Percentiles rank a stretch among this genome's conserved stretches.
These are phyloP conservation scores for Fusarium odoratissimum DNA, from an alignment of 2,329 filamentous ascomycete genomes.

Conservation along the genomic window DNA sequence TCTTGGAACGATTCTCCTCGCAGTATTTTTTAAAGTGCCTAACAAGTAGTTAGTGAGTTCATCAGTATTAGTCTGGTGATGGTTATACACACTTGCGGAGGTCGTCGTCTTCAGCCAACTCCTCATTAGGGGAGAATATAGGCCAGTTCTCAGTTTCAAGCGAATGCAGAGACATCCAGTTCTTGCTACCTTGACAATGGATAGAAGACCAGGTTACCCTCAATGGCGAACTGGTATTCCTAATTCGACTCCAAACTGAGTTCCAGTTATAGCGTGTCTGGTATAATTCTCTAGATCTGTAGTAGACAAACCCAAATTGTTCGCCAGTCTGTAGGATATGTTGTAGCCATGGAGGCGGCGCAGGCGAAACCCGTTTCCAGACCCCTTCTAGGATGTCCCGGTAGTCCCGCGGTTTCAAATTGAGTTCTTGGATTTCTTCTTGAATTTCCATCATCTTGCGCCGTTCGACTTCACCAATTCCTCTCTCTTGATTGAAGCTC, in stretches of 20 bases:
- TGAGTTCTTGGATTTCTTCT: not conserved
- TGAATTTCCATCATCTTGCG: not conserved
- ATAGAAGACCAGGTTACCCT: not conserved
- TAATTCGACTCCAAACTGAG: not conserved
- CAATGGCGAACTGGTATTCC: not conserved
- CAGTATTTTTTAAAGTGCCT: constrained; percentile 35
- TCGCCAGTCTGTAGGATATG: constrained; percentile 14
- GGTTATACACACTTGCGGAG: constrained; percentile 12
- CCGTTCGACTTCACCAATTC: not conserved
- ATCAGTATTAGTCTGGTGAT: not conserved
- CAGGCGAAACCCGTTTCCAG: constrained; percentile 28
- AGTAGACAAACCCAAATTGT: constrained; percentile 33
- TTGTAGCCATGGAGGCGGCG: constrained; percentile 29
- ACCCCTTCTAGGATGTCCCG: not conserved
- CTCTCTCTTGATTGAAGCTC: accelerated
- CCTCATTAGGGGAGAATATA: constrained; percentile 7
- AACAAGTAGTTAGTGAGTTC: not conserved
- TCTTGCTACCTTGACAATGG: not conserved
- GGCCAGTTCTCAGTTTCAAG: constrained; percentile 21
- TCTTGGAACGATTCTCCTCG: not conserved
- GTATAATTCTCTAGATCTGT: constrained; percentile 11
- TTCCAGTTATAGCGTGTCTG: not conserved
- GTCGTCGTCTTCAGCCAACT: constrained; percentile 18
- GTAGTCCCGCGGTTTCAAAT: not conserved
- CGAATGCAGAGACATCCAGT: not conserved